These are phyloP conservation scores for Bolboschoenoplectus hybrid DNA, from an alignment of 202 grass and related monocot genomes.

Conservation along the genomic window DNA sequence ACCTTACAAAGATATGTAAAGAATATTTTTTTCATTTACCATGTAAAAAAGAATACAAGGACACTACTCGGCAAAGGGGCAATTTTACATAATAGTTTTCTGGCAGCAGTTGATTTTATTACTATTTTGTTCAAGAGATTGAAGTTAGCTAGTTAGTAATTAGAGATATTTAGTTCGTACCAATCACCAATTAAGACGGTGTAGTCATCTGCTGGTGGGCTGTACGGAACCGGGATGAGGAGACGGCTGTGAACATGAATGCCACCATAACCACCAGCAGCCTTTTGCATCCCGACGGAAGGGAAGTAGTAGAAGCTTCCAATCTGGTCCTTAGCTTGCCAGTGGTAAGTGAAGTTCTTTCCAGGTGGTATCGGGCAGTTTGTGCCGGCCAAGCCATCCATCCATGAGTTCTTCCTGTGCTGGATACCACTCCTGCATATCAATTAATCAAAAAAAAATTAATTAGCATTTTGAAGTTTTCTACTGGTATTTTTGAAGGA, in stretches of 20 bases:
- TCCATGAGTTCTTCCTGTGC: constrained; percentile 92
- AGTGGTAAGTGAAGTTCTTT: constrained; percentile 81
- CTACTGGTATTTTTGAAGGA: neutral
- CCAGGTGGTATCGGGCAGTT: constrained; percentile 73
- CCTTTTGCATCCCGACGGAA: constrained; percentile 71
- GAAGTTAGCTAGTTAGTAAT: neutral
- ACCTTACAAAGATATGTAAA: too few relatives aligned
- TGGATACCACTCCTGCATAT: constrained; percentile 78
- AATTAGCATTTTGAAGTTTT: neutral
- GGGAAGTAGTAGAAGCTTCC: constrained; percentile 94
- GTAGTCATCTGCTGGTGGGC: constrained; percentile 62
- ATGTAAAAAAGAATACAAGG: too few relatives aligned
- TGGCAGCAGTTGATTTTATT: too few relatives aligned
- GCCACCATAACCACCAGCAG: constrained; percentile 64
- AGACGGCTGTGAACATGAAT: constrained; percentile 77
- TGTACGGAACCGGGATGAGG: constrained; percentile 80
- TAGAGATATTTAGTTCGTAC: constrained; percentile 31
- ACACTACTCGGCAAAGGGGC: too few relatives aligned
- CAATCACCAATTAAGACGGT: constrained; percentile 64
- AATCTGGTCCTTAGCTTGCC: constrained; percentile 94
- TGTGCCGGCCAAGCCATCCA: constrained; percentile 68
- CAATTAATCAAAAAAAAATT: neutral
- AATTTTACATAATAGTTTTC: too few relatives aligned
- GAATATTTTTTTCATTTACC: too few relatives aligned
- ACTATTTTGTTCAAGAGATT: neutral